Base-by-base conservation (phyloP, 2,329 filamentous ascomycete species). In the Pyricularia sp. region DNA sequence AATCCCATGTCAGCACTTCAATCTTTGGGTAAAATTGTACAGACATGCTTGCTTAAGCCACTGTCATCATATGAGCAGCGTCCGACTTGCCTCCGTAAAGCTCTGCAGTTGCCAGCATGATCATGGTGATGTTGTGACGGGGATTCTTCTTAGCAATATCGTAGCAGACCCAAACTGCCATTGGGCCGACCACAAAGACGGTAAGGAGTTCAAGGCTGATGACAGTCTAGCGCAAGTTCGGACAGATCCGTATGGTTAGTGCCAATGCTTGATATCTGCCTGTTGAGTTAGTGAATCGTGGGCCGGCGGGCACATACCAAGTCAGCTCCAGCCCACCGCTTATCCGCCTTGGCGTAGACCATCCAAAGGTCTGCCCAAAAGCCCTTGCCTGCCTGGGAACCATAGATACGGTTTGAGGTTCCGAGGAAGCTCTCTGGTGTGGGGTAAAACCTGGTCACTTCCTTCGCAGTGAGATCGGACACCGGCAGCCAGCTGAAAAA, bases 151-250 rank as follows among this genome's bases (percentile, higher is more conserved):
- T 82, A 60, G 81, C 78, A 67, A 88, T 79, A n/a, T 83, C 79
- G 70, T 82, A 85, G 74, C 84, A 86, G 60, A 87, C 80, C 70
- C 81, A 82, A 64, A 81, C 74, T 3, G 86, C 85, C 68, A 88
- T 72, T 30, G 84, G 83, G 0, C 84, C 86, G 55, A 82, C 84
- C 40, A 85, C 77, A 66, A 88, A 77, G 28, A 88, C 86, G 4
- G 86, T 89, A 69, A 88, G 74, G 28, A 88, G 75, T 76, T 89
- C 86, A 67, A 89, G 77, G 69, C 84, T 86, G 62, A 89, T 78
- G 16, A 88, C 83, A 31, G 80, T 79, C 78, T 82, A 28, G 60
- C 6, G n/a, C 44, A 59, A n/a, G 28, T 10, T 19, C 35, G 22
- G 24, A 3, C 3, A 8, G 61, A 30, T 49, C n/a, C 24, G 61